Conservation (phyloP, 2,329 filamentous ascomycete species). For the Zarea fungicola region DNA sequence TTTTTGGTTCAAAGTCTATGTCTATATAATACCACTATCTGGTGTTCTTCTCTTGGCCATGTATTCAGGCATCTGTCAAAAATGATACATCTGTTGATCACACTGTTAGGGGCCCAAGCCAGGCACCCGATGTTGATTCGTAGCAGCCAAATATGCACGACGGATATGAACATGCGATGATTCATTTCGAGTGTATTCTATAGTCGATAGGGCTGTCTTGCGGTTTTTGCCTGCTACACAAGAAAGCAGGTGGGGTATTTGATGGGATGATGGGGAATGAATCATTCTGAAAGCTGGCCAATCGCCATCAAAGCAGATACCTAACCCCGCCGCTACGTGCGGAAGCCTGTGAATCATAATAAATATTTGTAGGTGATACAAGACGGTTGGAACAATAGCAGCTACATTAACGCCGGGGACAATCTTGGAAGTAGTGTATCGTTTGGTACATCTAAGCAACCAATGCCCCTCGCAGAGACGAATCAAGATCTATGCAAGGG, state of each 20-base stretch:
- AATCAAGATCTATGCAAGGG: too few species aligned
- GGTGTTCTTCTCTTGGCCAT: not conserved
- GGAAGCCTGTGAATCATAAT: too few species aligned
- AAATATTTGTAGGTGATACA: too few species aligned
- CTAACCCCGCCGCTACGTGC: too few species aligned
- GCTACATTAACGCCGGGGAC: too few species aligned
- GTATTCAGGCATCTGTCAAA: not conserved
- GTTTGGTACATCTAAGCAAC: too few species aligned
- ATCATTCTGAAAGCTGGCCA: slow-evolving; percentile 3
- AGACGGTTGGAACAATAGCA: too few species aligned
- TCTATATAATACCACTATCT: not conserved
- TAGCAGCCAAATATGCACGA: not conserved
- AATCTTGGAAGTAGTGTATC: too few species aligned
- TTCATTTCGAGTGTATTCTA: not conserved
- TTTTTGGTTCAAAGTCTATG: too few species aligned
- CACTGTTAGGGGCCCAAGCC: not conserved
- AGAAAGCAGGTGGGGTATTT: not conserved
- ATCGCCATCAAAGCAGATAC: too few species aligned
- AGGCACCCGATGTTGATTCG: not conserved
- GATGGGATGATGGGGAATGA: slow-evolving; percentile 1
- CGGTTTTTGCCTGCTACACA: not conserved
- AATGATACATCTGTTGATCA: not conserved
- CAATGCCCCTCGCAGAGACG: too few species aligned
- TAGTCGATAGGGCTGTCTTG: not conserved
- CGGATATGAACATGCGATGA: not conserved